Base-by-base conservation (phyloP, 352 stramenopile species). In the Phytophthora multivora region DNA sequence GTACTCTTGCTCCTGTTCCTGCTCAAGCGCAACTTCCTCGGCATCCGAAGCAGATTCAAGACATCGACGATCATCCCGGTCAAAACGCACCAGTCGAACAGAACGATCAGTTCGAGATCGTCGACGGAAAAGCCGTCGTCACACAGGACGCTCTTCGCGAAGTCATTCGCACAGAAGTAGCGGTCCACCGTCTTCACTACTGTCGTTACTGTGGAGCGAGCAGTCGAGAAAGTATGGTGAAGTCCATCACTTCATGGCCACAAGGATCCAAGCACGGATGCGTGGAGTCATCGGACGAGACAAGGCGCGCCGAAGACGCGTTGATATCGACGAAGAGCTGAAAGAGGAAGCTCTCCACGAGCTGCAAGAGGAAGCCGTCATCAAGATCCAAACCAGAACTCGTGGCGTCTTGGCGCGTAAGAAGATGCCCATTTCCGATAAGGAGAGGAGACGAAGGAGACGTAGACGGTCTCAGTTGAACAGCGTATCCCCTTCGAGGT, bases 331-430 rank as follows among this genome's bases (percentile, higher is more conserved):
- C 4, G 41, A 61, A 47, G 70, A 89, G 42, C 53, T 89, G 16
- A 66, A 48, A 25, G 59, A 69, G 4, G 77, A 86, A 47, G 79
- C 79, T 25, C 46, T 83, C 9, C 30, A 50, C 11, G 79, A 89
- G 33, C 19, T 80, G 4, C 58, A 75, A 19, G 10, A 76, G 2
- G 71, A 77, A 39, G 67, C 67, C 5, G 53, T 64, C 26, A 31
- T 71, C 21, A 66, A 68, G 9, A 89, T 89, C 42, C 79, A 89
- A 40, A 67, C 69, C 1, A 62, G 62, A 49, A 47, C 73, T 11
- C 69, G 78, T 38, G 77, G 75, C 12, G 68, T 78, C 8, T 43
- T 86, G 2, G 58, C 56, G 35, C 60, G 57, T 2, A 76, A 70
- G 49, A 72, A 66, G 19, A 51, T 66, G 25, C 57, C 48, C n/a